phyloP scores from a whole-genome alignment of 108 stramenopile genomes.

The Nitzschia palea region DNA sequence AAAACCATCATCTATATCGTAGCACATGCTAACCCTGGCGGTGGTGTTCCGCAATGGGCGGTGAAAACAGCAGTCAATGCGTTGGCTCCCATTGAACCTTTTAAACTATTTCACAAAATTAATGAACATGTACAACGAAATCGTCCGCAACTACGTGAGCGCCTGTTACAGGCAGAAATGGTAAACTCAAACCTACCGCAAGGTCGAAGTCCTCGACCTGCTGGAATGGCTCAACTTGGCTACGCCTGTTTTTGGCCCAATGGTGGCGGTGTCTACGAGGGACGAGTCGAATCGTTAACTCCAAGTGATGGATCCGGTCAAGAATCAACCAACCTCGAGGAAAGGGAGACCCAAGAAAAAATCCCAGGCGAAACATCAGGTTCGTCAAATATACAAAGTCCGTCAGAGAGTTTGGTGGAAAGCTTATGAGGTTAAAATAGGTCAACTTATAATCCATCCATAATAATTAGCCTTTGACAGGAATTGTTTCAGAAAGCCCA shows the following conservation, averaged over 20 bases:
- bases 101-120: slow-evolving; percentile 77
- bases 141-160: slow-evolving; percentile 20
- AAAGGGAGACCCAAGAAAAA: no score
- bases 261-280: slow-evolving; percentile 41
- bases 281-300: no score
- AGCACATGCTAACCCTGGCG: slow-evolving; percentile 53
- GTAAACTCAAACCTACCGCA: slow-evolving; percentile 8
- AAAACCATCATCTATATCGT: slow-evolving; percentile 70
- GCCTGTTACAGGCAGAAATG: slow-evolving; percentile 22
- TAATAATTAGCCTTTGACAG: no score
- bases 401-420: no score
- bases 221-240: slow-evolving; percentile 57
- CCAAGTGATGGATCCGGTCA: no score
- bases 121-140: slow-evolving; percentile 30
- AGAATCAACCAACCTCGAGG: no score
- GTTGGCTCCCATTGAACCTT: slow-evolving; percentile 82
- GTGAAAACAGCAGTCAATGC: slow-evolving; percentile 77
- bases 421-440: no score
- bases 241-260: slow-evolving; percentile 76
- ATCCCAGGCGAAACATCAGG: no score
- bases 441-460: no score
- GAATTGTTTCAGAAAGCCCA: no score
- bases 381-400: no score
- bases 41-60: slow-evolving; percentile 51
- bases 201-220: slow-evolving; percentile 41